A percentile compares a stretch with the other conserved stretches of the same genome.
Evolutionary conservation across 2,329 filamentous ascomycete genomes (phyloP).

Genomic region (Aspergillus pseudoviridinutans): DNA sequence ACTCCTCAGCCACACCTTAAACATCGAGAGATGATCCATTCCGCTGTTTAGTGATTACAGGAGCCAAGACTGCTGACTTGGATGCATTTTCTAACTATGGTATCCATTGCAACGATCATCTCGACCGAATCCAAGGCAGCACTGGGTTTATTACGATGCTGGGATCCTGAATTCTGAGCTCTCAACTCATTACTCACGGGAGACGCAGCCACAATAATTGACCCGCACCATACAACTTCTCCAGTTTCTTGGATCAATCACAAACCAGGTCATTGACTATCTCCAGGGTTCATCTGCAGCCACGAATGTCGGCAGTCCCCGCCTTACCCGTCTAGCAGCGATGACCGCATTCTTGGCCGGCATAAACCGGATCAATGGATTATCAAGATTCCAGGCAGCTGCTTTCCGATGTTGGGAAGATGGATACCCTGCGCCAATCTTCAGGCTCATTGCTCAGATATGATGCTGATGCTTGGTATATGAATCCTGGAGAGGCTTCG

Average conservation of each 20-base stretch:
- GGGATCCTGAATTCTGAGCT: neutral
- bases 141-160: neutral
- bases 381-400: neutral
- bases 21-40: neutral
- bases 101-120: neutral
- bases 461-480: constrained; percentile 1
- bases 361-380: neutral
- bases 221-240: neutral
- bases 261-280: neutral
- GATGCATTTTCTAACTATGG: neutral
- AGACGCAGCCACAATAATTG: neutral
- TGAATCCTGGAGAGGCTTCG: constrained; percentile 12
- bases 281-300: neutral
- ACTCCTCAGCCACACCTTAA: neutral
- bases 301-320: neutral
- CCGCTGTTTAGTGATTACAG: neutral
- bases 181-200: neutral
- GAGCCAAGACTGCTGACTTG: neutral
- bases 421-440: constrained; percentile 2
- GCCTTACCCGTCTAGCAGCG: constrained; percentile 6
- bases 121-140: neutral
- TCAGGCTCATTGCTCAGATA: constrained; percentile 1
- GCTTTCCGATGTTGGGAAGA: neutral
- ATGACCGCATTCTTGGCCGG: neutral
- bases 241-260: neutral